Conservation (phyloP, 805 yeast species). For the Ogataea neopini region DNA sequence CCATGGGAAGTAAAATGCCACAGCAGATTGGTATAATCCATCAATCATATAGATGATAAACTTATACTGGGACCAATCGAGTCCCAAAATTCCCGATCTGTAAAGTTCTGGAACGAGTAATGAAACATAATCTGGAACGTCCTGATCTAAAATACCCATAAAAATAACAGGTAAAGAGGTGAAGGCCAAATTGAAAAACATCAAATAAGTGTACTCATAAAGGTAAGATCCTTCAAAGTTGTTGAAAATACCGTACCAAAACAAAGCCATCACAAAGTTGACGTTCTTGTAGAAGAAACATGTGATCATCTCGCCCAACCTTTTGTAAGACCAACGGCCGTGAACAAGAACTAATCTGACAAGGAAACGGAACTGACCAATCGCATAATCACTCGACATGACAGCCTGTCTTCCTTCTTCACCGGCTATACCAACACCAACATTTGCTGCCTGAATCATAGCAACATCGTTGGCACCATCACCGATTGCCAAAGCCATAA, state of each 20-base stretch:
- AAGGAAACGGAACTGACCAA: slow-evolving; percentile 75
- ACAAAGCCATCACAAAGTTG: slow-evolving; percentile 68
- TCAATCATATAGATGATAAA: slow-evolving; percentile 66
- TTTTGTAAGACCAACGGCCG: slow-evolving; percentile 81
- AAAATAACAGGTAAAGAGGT: slow-evolving; percentile 78
- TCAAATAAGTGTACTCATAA: slow-evolving; percentile 75
- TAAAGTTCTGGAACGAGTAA: slow-evolving; percentile 71
- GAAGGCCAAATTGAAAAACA: slow-evolving; percentile 78
- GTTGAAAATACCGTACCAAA: slow-evolving; percentile 73
- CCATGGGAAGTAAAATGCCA: slow-evolving; percentile 70
- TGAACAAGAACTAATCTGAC: slow-evolving; percentile 68
- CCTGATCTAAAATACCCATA: slow-evolving; percentile 74
- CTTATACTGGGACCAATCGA: slow-evolving; percentile 60
- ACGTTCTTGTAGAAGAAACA: slow-evolving; percentile 78
- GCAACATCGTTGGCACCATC: slow-evolving; percentile 89
- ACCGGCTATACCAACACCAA: slow-evolving; percentile 86
- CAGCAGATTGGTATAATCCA: slow-evolving; percentile 70
- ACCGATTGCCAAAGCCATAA: slow-evolving; percentile 80
- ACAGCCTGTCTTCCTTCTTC: slow-evolving; percentile 87
- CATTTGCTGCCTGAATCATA: slow-evolving; percentile 84
- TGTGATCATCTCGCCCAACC: slow-evolving; percentile 77
- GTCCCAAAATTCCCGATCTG: slow-evolving; percentile 62
- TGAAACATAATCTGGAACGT: slow-evolving; percentile 64
- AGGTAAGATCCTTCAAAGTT: slow-evolving; percentile 75
- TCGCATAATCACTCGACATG: slow-evolving; percentile 81